Evolutionary conservation across 108 stramenopile genomes (phyloP).

Genomic region (Epithemia pelagica): DNA sequence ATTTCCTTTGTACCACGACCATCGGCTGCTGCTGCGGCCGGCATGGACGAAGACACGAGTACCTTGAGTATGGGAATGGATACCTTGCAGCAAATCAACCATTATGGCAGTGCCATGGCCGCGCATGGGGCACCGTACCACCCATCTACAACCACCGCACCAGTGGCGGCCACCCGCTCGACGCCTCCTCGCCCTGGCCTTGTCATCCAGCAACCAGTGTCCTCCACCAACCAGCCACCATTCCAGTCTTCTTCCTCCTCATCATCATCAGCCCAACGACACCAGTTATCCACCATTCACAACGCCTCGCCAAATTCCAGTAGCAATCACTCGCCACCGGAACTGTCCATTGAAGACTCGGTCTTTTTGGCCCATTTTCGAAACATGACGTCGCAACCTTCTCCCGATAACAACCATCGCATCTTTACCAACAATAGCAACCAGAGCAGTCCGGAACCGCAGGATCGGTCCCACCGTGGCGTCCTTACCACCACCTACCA

Average conservation of each 20-base stretch:
- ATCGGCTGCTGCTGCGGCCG: too few relatives aligned
- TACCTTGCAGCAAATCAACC: background rate
- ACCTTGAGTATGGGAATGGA: background rate
- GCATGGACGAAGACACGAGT: background rate
- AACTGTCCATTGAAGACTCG: background rate
- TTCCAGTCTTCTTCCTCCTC: background rate
- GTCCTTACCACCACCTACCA: too few relatives aligned
- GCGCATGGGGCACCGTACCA: background rate
- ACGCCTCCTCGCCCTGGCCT: background rate
- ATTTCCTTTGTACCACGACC: too few relatives aligned
- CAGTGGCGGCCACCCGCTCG: background rate
- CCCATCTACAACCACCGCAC: background rate
- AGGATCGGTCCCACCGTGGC: too few relatives aligned
- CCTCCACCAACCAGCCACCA: too few relatives aligned
- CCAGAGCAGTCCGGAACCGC: too few relatives aligned
- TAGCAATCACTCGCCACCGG: background rate
- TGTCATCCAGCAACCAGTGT: background rate
- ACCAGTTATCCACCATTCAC: too few relatives aligned
- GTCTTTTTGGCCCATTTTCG: background rate
- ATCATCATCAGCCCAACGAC: too few relatives aligned
- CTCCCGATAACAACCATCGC: too few relatives aligned
- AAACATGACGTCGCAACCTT: too few relatives aligned
- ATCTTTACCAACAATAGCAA: too few relatives aligned
- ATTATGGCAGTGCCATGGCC: background rate
- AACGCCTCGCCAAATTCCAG: background rate